Percentiles rank a stretch among this genome's conserved stretches.
Evolutionary conservation across 345 rosid genomes (phyloP).

Genomic region (Euphorbia lathyris): DNA sequence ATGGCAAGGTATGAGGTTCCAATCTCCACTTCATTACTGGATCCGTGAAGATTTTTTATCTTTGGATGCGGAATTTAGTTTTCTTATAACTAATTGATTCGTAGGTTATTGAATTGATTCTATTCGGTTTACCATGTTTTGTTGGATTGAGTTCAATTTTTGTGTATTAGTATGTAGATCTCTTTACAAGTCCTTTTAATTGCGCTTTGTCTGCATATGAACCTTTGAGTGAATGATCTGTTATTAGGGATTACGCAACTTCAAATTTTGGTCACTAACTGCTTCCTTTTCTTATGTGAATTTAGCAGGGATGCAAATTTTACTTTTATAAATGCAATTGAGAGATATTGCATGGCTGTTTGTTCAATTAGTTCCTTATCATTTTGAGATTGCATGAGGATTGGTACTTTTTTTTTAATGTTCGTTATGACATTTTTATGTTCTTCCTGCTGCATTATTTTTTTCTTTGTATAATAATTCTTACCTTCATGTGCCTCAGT

Average conservation of each 20-base stretch:
- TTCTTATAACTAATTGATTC: background rate
- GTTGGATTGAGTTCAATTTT: background rate
- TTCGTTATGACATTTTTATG: background rate
- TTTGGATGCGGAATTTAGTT: background rate
- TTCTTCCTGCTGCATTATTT: background rate
- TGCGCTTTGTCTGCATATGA: background rate
- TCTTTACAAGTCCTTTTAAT: background rate
- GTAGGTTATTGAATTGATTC: background rate
- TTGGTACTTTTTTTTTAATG: background rate
- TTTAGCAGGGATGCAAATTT: background rate
- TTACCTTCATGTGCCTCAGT: background rate
- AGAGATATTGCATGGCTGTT: background rate
- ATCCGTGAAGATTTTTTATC: background rate
- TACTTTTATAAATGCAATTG: background rate
- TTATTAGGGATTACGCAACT: background rate
- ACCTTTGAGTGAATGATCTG: background rate
- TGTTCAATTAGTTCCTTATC: background rate
- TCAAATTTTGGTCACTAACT: too few species aligned
- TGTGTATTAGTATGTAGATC: background rate
- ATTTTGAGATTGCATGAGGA: background rate
- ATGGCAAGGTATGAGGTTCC: conserved; percentile 61
- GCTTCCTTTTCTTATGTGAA: background rate
- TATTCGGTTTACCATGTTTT: background rate
- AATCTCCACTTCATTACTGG: background rate
- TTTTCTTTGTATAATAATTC: background rate